These are phyloP conservation scores for Boletus tylopilopsis DNA, from an alignment of 768 basidiomycete species.

Conservation along the genomic window DNA sequence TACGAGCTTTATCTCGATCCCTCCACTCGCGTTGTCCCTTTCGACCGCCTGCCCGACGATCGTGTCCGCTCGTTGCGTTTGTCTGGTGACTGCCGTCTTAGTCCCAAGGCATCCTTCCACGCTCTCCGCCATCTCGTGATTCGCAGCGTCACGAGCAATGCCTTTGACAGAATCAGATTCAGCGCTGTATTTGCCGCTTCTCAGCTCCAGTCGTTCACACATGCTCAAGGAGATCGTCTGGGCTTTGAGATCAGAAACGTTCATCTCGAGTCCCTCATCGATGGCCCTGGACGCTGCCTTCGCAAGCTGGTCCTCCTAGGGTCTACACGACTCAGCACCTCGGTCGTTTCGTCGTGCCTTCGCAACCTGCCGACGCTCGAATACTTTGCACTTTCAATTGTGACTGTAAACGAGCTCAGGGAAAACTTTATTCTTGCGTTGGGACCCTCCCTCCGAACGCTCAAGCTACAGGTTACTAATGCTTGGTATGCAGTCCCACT, in stretches of 20 bases:
- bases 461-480: constrained; percentile 37
- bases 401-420: constrained; percentile 34
- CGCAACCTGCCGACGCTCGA: constrained; percentile 25
- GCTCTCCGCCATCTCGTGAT: constrained; percentile 30
- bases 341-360: constrained; percentile 29
- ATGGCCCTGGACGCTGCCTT: constrained; percentile 17
- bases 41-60: constrained; percentile 27
- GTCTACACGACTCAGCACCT: constrained; percentile 31
- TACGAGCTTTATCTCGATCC: constrained; percentile 35
- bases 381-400: constrained; percentile 35
- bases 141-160: constrained; percentile 31
- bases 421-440: constrained; percentile 31
- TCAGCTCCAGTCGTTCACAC: constrained; percentile 34
- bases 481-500: constrained; percentile 32
- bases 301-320: constrained; percentile 35
- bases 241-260: constrained; percentile 36
- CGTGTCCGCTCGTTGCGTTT: constrained; percentile 30
- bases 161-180: constrained; percentile 32
- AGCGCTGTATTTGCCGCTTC: constrained; percentile 25
- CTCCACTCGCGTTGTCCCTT: constrained; percentile 26
- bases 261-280: constrained; percentile 32
- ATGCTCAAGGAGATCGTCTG: constrained; percentile 32
- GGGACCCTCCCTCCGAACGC: constrained; percentile 24
- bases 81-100: constrained; percentile 32
- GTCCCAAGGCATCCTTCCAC: constrained; percentile 3